Evolutionary conservation across 1,139 yeast species (phyloP), one percentile per base, ranked within the genome.

Genomic region (Magnusiomyces sp.): DNA sequence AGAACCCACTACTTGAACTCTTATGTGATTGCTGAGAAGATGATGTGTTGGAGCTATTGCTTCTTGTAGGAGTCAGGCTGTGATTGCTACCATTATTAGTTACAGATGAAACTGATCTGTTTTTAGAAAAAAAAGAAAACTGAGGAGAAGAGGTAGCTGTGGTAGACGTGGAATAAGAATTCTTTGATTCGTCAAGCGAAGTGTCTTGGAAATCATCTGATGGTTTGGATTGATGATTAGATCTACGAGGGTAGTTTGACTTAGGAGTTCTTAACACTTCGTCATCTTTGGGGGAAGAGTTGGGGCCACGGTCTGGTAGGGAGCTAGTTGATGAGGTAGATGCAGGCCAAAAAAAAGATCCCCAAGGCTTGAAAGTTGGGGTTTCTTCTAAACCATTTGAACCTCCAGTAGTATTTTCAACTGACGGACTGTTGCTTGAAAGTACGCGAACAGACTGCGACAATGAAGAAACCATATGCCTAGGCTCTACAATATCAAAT

Each of bases 401-500:
- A 23, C 7, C 7, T 9, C 19, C 34, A 11, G 5, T 23, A 6
- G 37, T 42, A 19, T 31, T 34, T 13, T 34, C 16, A n/a, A 5
- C 37, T 5, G 16, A n/a, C 5, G 37, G 29, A 13, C 16, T 39
- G 7, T 16, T 37, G 20, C 6, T 13, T n/a, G 20, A 19, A 14
- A 37, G 40, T 7, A 37, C 6, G n/a, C 37, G n/a, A 16, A 6
- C 13, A 10, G 20, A n/a, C 20, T 37, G 42, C 13, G 37, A 29
- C 37, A 42, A 13, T 1, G 51, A 13, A 4, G 40, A 14, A 13
- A 34, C 77, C 48, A 80, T 63, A 65, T 90, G 97, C 52, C 75
- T 74, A 0, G 97, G 96, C 54, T 82, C 87, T 51, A 88, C 81
- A 55, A 92, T 80, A 61, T 89, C 95, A 69, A 90, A 90, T 34